phyloP scores from a whole-genome alignment of 352 stramenopile genomes.

The Phytophthora tubulina region DNA sequence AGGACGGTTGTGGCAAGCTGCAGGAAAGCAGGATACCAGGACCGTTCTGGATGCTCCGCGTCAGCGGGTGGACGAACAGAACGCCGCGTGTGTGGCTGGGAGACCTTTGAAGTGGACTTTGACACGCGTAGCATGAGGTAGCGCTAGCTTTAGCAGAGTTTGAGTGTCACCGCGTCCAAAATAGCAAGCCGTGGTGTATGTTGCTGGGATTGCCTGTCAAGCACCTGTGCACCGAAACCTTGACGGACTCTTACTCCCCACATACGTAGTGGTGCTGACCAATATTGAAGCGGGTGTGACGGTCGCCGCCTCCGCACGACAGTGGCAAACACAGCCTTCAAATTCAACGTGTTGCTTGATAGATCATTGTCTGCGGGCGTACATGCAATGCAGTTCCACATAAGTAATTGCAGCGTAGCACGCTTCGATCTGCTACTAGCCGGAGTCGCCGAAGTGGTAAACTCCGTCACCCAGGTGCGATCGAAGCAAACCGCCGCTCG shows the following conservation, averaged over 20 bases:
- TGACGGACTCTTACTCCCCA: background rate
- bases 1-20: background rate
- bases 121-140: no score
- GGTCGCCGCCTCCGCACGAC: background rate
- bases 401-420: slow-evolving; percentile 11
- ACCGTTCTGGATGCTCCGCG: no score
- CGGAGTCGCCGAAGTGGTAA: slow-evolving; percentile 6
- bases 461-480: background rate
- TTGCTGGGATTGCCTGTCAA: no score
- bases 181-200: no score
- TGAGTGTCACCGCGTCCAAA: no score
- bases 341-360: slow-evolving; percentile 9
- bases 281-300: background rate
- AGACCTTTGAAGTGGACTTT: no score
- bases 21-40: background rate
- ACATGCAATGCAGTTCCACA: background rate
- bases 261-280: background rate
- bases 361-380: background rate
- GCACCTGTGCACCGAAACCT: background rate
- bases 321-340: background rate
- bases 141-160: no score
- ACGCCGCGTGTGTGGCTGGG: no score
- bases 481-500: background rate
- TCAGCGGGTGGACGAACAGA: no score
- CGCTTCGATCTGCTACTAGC: slow-evolving; percentile 15